These are phyloP conservation scores for Ceratobasidium sp. DNA, from an alignment of 1,284 basidiomycete species.

Conservation along the genomic window DNA sequence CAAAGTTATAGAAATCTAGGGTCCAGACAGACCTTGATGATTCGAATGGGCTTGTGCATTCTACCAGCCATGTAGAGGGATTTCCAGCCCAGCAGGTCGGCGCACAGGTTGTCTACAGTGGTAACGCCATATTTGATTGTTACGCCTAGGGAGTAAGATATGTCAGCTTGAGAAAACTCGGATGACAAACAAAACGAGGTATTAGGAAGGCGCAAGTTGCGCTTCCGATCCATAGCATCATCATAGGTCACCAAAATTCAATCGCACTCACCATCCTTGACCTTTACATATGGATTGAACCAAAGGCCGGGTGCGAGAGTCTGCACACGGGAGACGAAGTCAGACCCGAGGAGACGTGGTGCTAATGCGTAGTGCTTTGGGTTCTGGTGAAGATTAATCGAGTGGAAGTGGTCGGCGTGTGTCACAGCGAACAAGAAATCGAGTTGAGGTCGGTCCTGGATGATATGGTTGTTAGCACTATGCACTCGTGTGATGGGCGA, in stretches of 20 bases:
- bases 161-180: conserved; percentile 20
- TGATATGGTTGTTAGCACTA: conserved; percentile 12
- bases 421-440: conserved; percentile 97
- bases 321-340: conserved; percentile 82
- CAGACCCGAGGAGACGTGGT: conserved; percentile 82
- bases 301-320: conserved; percentile 89
- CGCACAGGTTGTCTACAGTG: conserved; percentile 87
- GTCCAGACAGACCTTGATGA: conserved; percentile 67
- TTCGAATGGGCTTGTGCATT: conserved; percentile 96
- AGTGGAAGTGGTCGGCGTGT: conserved; percentile 92
- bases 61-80: conserved; percentile 94
- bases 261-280: conserved; percentile 41
- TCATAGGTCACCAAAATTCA: background rate
- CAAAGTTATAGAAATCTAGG: conserved; percentile 25
- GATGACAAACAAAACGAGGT: conserved; percentile 25
- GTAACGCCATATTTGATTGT: conserved; percentile 99
- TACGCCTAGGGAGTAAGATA: conserved; percentile 54
- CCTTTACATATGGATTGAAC: conserved; percentile 87
- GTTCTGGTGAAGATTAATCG: conserved; percentile 91
- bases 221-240: background rate
- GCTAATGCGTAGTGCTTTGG: conserved; percentile 91
- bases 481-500: conserved; percentile 10
- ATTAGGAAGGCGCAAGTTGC: background rate
- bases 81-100: conserved; percentile 92
- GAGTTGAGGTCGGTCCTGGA: conserved; percentile 75